These are phyloP conservation scores for Parastagonospora avenae DNA, from an alignment of 2,329 filamentous ascomycete genomes.

Conservation along the genomic window DNA sequence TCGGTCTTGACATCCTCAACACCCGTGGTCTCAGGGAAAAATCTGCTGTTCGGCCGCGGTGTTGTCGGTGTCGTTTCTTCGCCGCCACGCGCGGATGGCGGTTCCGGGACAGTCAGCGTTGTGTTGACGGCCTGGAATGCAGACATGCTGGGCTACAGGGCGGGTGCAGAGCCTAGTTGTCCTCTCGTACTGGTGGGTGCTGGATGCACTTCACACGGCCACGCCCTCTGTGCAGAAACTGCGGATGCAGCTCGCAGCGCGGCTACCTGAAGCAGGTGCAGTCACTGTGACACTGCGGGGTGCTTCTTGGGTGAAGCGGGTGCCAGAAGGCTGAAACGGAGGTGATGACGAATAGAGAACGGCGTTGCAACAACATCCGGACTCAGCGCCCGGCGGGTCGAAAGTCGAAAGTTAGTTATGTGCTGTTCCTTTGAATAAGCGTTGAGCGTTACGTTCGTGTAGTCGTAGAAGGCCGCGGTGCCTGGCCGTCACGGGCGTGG, in stretches of 20 bases:
- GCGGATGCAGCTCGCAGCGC: constrained; percentile 6
- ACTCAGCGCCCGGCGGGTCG: constrained; percentile 20
- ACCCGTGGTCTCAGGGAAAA: constrained; percentile 47
- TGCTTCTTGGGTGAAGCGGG: constrained; percentile 25
- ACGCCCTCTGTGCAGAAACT: not conserved
- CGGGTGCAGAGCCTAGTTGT: no score
- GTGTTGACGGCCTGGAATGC: constrained; percentile 67
- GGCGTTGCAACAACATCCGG: constrained; percentile 44
- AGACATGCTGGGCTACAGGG: constrained; percentile 53
- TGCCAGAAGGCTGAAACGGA: constrained; percentile 45
- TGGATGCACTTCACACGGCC: constrained; percentile 12
- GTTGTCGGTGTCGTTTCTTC: constrained; percentile 64
- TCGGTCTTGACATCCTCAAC: constrained; percentile 44
- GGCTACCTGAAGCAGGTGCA: constrained; percentile 11
- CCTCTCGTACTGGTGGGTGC: constrained; percentile 4
- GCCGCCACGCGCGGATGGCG: constrained; percentile 51
- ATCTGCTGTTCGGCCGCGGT: constrained; percentile 53
- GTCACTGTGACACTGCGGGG: constrained; percentile 22
- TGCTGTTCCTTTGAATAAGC: no score
- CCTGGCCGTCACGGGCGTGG: constrained; percentile 15
- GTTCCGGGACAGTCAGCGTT: constrained; percentile 53
- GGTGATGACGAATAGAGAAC: constrained; percentile 42
- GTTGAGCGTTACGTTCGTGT: not conserved
- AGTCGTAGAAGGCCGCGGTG: not conserved
- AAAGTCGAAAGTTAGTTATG: no score